A percentile compares a stretch with the other conserved stretches of the same genome.
Evolutionary conservation across 257 asterid genomes (phyloP).

Genomic region (Rhazya stricta): DNA sequence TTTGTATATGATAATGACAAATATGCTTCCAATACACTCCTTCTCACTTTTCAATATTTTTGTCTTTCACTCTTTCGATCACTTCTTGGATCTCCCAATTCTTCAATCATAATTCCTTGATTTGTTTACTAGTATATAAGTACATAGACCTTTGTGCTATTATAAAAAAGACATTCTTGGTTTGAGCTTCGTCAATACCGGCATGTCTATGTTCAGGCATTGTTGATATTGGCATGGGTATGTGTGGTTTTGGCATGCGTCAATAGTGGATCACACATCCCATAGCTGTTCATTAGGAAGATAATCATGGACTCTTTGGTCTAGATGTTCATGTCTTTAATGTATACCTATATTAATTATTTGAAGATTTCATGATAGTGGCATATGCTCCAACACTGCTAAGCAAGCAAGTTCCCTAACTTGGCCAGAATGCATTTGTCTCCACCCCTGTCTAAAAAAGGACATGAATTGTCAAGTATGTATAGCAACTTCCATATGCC

Average conservation of each 20-base stretch:
- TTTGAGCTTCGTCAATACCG: constrained; percentile 21
- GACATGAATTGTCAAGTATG: not conserved
- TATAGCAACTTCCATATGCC: not conserved
- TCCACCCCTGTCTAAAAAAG: not conserved
- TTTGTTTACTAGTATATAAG: constrained; percentile 6
- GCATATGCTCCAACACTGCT: constrained; percentile 10
- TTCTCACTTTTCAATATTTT: constrained; percentile 40
- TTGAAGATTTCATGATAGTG: constrained; percentile 14
- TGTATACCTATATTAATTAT: not conserved
- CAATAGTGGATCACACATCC: constrained; percentile 23
- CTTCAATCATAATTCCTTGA: constrained; percentile 30
- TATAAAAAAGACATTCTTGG: constrained; percentile 9
- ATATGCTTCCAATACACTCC: constrained; percentile 39
- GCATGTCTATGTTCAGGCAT: constrained; percentile 38
- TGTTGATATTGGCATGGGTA: constrained; percentile 15
- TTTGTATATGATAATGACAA: constrained; percentile 11
- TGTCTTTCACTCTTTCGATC: constrained; percentile 37
- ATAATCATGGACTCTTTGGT: not conserved
- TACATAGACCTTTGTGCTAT: constrained; percentile 7
- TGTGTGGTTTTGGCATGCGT: constrained; percentile 37
- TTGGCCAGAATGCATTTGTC: not conserved
- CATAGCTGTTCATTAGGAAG: constrained; percentile 7
- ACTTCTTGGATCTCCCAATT: constrained; percentile 43
- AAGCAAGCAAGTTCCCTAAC: not conserved
- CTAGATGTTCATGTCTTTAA: not conserved